Evolutionary conservation across 176 grass and related monocot genomes (phyloP).

Genomic region (barley (Hordeum vulgare)): DNA sequence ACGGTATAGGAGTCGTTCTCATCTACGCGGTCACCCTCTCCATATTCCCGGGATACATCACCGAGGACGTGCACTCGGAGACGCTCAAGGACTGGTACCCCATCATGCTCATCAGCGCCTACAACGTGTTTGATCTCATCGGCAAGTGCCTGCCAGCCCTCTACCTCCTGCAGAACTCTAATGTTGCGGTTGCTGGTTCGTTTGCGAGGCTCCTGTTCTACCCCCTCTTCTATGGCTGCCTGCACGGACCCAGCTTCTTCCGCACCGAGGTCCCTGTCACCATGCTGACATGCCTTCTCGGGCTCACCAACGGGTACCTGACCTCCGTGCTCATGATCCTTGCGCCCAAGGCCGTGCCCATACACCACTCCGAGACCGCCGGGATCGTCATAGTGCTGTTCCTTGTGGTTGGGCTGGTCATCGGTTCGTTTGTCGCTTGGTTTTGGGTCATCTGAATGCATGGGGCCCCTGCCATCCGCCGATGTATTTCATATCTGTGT

Average conservation of each 20-base stretch:
- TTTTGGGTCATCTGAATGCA: slow-evolving; percentile 79
- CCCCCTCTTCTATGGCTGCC: slow-evolving; percentile 77
- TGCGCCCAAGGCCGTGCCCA: slow-evolving; percentile 76
- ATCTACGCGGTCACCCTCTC: slow-evolving; percentile 82
- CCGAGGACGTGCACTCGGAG: slow-evolving; percentile 93
- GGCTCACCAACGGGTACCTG: slow-evolving; percentile 82
- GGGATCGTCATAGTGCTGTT: slow-evolving; percentile 89
- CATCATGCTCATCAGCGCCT: slow-evolving; percentile 73
- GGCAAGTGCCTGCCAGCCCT: slow-evolving; percentile 69
- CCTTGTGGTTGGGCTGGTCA: slow-evolving; percentile 57
- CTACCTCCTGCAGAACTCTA: slow-evolving; percentile 63
- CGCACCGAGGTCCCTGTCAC: slow-evolving; percentile 71
- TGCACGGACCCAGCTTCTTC: slow-evolving; percentile 83
- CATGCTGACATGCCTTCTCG: slow-evolving; percentile 67
- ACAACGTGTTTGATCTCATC: slow-evolving; percentile 83
- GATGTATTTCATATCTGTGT: background rate
- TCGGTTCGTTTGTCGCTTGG: slow-evolving; percentile 76
- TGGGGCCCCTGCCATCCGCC: background rate
- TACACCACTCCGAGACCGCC: slow-evolving; percentile 79
- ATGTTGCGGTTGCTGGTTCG: slow-evolving; percentile 42
- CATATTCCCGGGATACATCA: slow-evolving; percentile 93
- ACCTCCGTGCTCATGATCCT: slow-evolving; percentile 85
- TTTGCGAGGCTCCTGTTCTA: slow-evolving; percentile 69
- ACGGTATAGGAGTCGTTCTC: slow-evolving; percentile 55
- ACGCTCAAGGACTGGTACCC: slow-evolving; percentile 85